Percentiles rank a stretch among this genome's conserved stretches.
Evolutionary conservation across 83 land plant genomes (phyloP).

Genomic region (Picea abies): DNA sequence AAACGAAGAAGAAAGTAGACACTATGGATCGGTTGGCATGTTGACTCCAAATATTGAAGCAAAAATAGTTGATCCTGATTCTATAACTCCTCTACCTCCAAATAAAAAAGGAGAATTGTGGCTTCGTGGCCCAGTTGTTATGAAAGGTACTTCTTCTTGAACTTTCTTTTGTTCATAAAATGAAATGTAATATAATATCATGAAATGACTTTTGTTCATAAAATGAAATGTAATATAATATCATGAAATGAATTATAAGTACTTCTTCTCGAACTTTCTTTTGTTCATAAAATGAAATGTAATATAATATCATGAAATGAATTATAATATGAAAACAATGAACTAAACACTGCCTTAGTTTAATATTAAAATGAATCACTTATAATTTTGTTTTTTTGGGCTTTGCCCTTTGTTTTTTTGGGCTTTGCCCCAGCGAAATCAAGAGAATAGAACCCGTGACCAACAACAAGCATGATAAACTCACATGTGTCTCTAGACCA

Average conservation of each 20-base stretch:
- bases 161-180: neutral
- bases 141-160: slow-evolving; percentile 66
- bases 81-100: slow-evolving; percentile 54
- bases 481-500: too few relatives aligned
- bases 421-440: too few relatives aligned
- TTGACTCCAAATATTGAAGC: slow-evolving; percentile 73
- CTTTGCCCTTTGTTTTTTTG: too few relatives aligned
- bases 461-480: too few relatives aligned
- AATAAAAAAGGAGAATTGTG: slow-evolving; percentile 81
- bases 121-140: slow-evolving; percentile 72
- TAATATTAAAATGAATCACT: too few relatives aligned
- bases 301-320: too few relatives aligned
- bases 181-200: neutral
- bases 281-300: too few relatives aligned
- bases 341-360: neutral
- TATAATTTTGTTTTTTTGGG: too few relatives aligned
- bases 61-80: slow-evolving; percentile 73
- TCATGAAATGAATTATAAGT: too few relatives aligned
- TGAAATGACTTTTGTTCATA: neutral
- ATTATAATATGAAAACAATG: neutral
- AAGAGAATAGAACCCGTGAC: too few relatives aligned
- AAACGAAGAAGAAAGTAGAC: slow-evolving; percentile 58
- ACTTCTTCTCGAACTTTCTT: too few relatives aligned
- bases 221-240: neutral
- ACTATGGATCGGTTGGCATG: slow-evolving; percentile 83